phyloP scores from a whole-genome alignment of 345 rosid species.

The Syzygium aromaticum region DNA sequence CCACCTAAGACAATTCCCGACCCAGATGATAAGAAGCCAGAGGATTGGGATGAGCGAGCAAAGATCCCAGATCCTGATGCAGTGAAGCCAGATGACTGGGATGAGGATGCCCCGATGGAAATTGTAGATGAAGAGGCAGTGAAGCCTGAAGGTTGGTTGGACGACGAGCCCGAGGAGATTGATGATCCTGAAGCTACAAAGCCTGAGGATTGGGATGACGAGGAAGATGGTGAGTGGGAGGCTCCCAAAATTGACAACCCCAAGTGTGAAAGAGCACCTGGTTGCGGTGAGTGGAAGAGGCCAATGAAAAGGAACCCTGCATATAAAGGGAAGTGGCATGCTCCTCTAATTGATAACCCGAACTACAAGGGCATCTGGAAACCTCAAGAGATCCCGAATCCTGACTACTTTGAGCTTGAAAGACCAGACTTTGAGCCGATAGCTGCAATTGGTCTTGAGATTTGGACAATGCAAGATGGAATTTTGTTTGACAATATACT shows the following conservation, averaged over 20 bases:
- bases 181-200: conserved; percentile 50
- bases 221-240: conserved; percentile 59
- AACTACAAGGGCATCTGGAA: conserved; percentile 48
- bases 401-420: conserved; percentile 35
- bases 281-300: conserved; percentile 57
- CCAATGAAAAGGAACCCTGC: conserved; percentile 44
- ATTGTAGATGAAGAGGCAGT: conserved; percentile 38
- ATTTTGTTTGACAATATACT: conserved; percentile 40
- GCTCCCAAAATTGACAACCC: conserved; percentile 39
- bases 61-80: conserved; percentile 39
- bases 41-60: conserved; percentile 46
- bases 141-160: conserved; percentile 59
- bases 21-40: conserved; percentile 41
- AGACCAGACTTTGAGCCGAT: conserved; percentile 42
- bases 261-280: conserved; percentile 36
- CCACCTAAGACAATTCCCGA: conserved; percentile 43
- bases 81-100: conserved; percentile 52
- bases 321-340: conserved; percentile 48
- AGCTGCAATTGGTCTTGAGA: conserved; percentile 51
- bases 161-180: conserved; percentile 43
- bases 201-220: conserved; percentile 59
- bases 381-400: conserved; percentile 40
- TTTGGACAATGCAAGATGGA: conserved; percentile 65
- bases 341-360: conserved; percentile 48
- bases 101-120: conserved; percentile 41